Evolutionary conservation across 208 protist species (phyloP).

Genomic region (Histomonas meleagridis): DNA sequence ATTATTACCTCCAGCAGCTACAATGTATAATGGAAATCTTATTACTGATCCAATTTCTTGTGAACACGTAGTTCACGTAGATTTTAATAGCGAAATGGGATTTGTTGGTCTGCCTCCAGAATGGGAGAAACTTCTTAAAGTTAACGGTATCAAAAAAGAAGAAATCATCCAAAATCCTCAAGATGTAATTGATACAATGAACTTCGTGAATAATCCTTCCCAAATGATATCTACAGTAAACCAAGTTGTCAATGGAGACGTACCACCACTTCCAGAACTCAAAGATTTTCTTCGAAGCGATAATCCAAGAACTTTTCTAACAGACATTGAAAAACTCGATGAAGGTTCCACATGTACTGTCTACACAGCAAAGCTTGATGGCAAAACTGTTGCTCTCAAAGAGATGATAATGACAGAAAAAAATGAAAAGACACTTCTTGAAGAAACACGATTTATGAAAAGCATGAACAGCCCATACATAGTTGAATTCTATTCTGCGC

Average conservation of each 20-base stretch:
- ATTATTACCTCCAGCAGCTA: not conserved
- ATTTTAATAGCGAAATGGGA: not conserved
- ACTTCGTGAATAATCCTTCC: not conserved
- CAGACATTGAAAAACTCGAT: not conserved
- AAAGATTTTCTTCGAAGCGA: not conserved
- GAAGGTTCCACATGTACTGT: not conserved
- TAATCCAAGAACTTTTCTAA: not conserved
- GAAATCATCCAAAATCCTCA: conserved; percentile 3
- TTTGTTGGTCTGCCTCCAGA: not conserved
- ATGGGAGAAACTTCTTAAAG: not conserved
- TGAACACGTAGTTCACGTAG: not conserved
- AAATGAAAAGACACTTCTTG: not conserved
- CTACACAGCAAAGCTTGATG: not conserved
- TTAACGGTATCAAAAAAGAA: not conserved
- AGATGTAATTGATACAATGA: not conserved
- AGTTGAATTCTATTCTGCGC: conserved; percentile 6
- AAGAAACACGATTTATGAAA: conserved; percentile 9
- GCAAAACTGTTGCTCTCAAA: not conserved
- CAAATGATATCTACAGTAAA: too few relatives aligned
- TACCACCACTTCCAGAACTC: not conserved
- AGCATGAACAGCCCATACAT: not conserved
- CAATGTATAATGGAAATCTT: not conserved
- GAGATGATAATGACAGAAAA: not conserved
- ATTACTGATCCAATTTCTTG: not conserved
- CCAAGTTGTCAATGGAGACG: not conserved